Evolutionary conservation across 495 filamentous ascomycete genomes (phyloP).

Genomic region (Geopyxis carbonaria): DNA sequence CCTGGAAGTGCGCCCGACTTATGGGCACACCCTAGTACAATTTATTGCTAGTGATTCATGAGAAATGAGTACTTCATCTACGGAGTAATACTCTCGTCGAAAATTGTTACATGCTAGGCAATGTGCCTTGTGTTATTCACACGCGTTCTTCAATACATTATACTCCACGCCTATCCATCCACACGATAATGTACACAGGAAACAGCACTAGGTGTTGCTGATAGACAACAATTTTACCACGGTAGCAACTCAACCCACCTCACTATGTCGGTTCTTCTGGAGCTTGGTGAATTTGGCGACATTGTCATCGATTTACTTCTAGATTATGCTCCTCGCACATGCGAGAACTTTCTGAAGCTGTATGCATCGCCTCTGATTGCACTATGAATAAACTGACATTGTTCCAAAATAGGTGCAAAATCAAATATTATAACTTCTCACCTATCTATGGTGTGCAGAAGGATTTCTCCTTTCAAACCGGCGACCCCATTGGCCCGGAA

Average conservation of each 20-base stretch:
- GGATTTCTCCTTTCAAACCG: conserved; percentile 86
- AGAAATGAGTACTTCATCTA: neutral
- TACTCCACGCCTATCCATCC: neutral
- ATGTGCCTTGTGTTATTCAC: neutral
- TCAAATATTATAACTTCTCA: conserved; percentile 96
- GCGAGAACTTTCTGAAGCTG: conserved; percentile 94
- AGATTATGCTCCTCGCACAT: conserved; percentile 70
- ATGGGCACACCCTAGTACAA: too few species aligned
- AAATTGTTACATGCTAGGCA: neutral
- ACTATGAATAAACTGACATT: conserved; percentile 8
- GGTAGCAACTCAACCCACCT: conserved; percentile 15
- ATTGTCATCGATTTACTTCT: conserved; percentile 82
- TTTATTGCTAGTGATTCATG: too few species aligned
- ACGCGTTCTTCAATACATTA: neutral
- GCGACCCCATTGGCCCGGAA: conserved; percentile 75
- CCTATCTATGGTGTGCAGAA: conserved; percentile 77
- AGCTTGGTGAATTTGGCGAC: conserved; percentile 71
- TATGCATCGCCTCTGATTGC: conserved; percentile 12
- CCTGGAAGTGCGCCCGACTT: too few species aligned
- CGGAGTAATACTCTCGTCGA: neutral
- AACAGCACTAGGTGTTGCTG: too few species aligned
- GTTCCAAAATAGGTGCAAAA: conserved; percentile 43
- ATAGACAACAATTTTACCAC: neutral
- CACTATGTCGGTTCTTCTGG: conserved; percentile 66
- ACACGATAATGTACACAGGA: neutral